Percentiles rank a stretch among this genome's conserved stretches.
Conservation (phyloP, 495 filamentous ascomycete species). For the Penicillium canescens region DNA sequence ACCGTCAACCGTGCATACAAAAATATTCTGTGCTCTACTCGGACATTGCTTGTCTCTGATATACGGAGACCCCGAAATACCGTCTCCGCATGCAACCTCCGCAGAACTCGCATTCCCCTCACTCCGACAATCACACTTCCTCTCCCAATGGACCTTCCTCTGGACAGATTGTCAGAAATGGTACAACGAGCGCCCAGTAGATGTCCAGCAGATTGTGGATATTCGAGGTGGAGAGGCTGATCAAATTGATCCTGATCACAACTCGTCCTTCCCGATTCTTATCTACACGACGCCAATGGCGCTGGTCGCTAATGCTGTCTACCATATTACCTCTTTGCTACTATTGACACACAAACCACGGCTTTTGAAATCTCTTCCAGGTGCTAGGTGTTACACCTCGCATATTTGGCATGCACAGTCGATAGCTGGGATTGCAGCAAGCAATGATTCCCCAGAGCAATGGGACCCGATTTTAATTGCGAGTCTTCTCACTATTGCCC, state of each 20-base stretch:
- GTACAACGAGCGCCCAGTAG: constrained; percentile 28
- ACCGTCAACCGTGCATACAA: constrained; percentile 18
- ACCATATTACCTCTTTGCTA: constrained; percentile 25
- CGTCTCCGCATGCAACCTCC: constrained; percentile 9
- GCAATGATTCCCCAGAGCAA: constrained; percentile 28
- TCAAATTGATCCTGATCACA: constrained; percentile 23
- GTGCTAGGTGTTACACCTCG: constrained; percentile 25
- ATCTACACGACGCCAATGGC: constrained; percentile 31
- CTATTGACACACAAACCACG: constrained; percentile 25
- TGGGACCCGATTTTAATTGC: constrained; percentile 28
- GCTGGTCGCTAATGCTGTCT: constrained; percentile 30
- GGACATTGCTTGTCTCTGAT: constrained; percentile 22
- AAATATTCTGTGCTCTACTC: constrained; percentile 18
- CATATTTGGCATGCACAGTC: constrained; percentile 32
- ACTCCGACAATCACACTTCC: constrained; percentile 24
- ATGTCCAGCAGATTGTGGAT: constrained; percentile 26
- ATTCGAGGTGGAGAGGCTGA: constrained; percentile 27
- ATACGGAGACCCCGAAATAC: constrained; percentile 16
- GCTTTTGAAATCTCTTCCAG: constrained; percentile 25
- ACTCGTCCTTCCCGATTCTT: constrained; percentile 27
- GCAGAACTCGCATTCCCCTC: constrained; percentile 20
- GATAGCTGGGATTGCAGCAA: constrained; percentile 24
- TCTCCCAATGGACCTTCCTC: constrained; percentile 28
- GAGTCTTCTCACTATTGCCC: constrained; percentile 19
- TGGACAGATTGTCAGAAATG: constrained; percentile 32